Evolutionary conservation across 2,329 filamentous ascomycete genomes (phyloP), one percentile per base, ranked within the genome.

Genomic region (Microcera coccophila): DNA sequence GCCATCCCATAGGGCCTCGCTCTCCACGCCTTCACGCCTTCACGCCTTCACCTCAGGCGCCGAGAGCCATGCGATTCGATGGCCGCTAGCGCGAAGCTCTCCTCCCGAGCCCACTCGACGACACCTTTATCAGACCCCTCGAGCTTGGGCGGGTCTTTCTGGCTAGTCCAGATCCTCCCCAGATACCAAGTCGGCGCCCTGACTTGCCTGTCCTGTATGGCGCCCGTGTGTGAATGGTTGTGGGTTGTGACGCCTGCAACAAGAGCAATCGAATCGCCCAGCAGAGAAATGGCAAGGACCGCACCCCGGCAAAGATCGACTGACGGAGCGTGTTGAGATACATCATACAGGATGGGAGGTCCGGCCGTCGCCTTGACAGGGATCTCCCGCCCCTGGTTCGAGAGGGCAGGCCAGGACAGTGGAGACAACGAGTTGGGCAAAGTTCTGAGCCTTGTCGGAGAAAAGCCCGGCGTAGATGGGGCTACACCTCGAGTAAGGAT

Each of bases 141-240:
- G n/a, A n/a, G n/a, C n/a, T n/a, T n/a, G 45, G 51, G 41, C 48
- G 49, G 52, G 55, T 58, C 53, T 58, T 50, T 53, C 33, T 35
- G 33, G 54, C 53, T 57, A 46, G 48, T 38, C 47, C 49, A 54
- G 52, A 57, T 57, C 48, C 54, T 52, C 54, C 54, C 54, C 52
- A 53, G 50, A 54, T 49, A 52, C 52, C 40, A 54, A 52, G 48
- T 47, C 46, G 41, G 42, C 37, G 41, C 44, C 45, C 45, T 36
- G 41, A 38, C 35, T 32, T 38, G 38, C 16, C n/a, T 24, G 38
- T n/a, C 22, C 22, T 26, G 22, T 26, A n/a, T n/a, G n/a, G n/a
- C n/a, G n/a, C n/a, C n/a, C n/a, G n/a, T n/a, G n/a, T n/a, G n/a
- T n/a, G n/a, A n/a, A n/a, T n/a, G n/a, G n/a, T n/a, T n/a, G n/a